phyloP scores from a whole-genome alignment of 371 early-diverging fungal species.

The Smittium mucronatum region DNA sequence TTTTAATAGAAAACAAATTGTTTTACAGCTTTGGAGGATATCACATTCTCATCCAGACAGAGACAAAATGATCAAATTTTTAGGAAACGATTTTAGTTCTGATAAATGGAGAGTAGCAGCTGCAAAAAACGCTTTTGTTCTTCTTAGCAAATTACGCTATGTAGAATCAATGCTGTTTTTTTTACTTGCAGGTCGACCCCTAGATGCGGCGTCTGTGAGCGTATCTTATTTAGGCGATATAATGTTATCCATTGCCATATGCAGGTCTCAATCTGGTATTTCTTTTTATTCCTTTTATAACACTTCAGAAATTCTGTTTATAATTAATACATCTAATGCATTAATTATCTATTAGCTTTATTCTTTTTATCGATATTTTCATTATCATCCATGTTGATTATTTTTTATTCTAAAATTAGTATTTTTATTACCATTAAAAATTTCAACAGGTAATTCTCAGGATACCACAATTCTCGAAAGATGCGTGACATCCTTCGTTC shows the following conservation, averaged over 20 bases:
- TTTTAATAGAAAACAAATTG: background rate
- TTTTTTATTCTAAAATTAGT: background rate
- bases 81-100: conserved; percentile 77
- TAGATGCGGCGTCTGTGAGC: conserved; percentile 85
- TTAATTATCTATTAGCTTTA: background rate
- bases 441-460: background rate
- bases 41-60: conserved; percentile 62
- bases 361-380: background rate
- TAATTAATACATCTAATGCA: background rate
- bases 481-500: background rate
- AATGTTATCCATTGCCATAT: conserved; percentile 80
- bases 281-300: background rate
- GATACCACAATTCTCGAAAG: background rate
- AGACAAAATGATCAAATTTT: conserved; percentile 68
- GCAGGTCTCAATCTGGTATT: conserved; percentile 39
- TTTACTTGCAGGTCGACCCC: conserved; percentile 66
- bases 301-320: background rate
- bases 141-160: conserved; percentile 87
- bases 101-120: conserved; percentile 86
- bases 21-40: conserved; percentile 60
- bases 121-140: conserved; percentile 89
- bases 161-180: conserved; percentile 93
- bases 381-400: too few species aligned
- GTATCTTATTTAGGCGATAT: conserved; percentile 77
- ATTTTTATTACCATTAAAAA: background rate